Percentiles rank a stretch among this genome's conserved stretches.
Conservation (phyloP, 371 early-diverging fungal genomes). For the Mortierella sp. region DNA sequence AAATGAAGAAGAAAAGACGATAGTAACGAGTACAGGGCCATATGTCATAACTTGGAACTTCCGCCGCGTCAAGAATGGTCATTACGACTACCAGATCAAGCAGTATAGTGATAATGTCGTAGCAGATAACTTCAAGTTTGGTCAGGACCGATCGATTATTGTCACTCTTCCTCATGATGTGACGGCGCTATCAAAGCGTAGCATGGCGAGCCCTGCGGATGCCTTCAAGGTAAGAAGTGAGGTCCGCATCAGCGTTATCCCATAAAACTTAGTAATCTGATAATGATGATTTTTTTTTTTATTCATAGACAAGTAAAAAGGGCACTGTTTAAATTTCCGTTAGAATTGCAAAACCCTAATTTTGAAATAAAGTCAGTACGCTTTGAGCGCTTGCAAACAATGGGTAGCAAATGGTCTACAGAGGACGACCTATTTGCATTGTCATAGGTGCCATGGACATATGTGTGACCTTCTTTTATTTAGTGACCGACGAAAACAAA, state of each 20-base stretch:
- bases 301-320: too few species aligned
- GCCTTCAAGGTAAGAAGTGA: slow-evolving; percentile 32
- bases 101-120: slow-evolving; percentile 85
- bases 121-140: slow-evolving; percentile 90
- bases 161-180: slow-evolving; percentile 71
- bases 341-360: too few species aligned
- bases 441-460: slow-evolving; percentile 1
- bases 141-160: slow-evolving; percentile 77
- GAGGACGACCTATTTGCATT: not conserved
- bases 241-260: too few species aligned
- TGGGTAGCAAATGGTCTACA: not conserved
- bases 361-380: too few species aligned
- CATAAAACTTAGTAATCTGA: too few species aligned
- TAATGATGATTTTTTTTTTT: too few species aligned
- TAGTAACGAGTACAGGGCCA: slow-evolving; percentile 90
- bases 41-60: slow-evolving; percentile 97
- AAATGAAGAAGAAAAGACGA: slow-evolving; percentile 77
- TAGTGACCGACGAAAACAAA: not conserved
- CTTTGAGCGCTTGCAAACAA: too few species aligned
- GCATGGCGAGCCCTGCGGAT: slow-evolving; percentile 24
- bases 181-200: slow-evolving; percentile 30
- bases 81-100: slow-evolving; percentile 89
- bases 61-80: slow-evolving; percentile 80
- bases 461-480: not conserved
- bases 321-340: not conserved